These are phyloP conservation scores for Boechera stricta DNA, from an alignment of 345 rosid species.

Conservation along the genomic window DNA sequence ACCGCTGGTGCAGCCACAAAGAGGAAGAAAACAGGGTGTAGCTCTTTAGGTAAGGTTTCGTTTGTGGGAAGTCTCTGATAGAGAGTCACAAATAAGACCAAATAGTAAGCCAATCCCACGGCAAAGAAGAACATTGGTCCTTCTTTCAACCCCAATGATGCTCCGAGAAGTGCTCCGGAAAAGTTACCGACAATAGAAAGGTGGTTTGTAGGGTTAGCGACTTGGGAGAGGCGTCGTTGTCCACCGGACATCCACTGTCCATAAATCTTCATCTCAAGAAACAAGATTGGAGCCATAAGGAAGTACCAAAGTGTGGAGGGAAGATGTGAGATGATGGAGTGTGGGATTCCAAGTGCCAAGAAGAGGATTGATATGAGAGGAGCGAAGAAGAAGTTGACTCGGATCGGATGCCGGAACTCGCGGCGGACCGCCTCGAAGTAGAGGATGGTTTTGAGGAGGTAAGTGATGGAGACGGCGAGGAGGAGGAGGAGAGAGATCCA, in stretches of 20 bases:
- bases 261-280: conserved; percentile 80
- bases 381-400: conserved; percentile 94
- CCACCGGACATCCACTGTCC: conserved; percentile 99
- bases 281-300: conserved; percentile 76
- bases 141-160: conserved; percentile 88
- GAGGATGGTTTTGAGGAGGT: conserved; percentile 65
- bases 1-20: conserved; percentile 92
- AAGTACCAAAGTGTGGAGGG: conserved; percentile 74
- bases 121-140: conserved; percentile 94
- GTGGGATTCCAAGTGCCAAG: conserved; percentile 80
- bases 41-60: conserved; percentile 86
- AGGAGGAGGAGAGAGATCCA: conserved; percentile 65
- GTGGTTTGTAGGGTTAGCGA: conserved; percentile 94
- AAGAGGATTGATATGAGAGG: conserved; percentile 85
- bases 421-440: conserved; percentile 92
- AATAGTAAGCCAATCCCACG: conserved; percentile 82
- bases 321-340: conserved; percentile 50
- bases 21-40: conserved; percentile 94
- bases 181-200: conserved; percentile 84
- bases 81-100: conserved; percentile 85
- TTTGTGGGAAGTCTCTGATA: conserved; percentile 95
- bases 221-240: conserved; percentile 83
- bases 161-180: conserved; percentile 87
- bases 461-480: conserved; percentile 51
- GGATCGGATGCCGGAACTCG: conserved; percentile 80